Percentiles rank a stretch among this genome's conserved stretches.
Evolutionary conservation across 805 yeast genomes (phyloP).

Genomic region (Trichomonascus vanleenenianus): DNA sequence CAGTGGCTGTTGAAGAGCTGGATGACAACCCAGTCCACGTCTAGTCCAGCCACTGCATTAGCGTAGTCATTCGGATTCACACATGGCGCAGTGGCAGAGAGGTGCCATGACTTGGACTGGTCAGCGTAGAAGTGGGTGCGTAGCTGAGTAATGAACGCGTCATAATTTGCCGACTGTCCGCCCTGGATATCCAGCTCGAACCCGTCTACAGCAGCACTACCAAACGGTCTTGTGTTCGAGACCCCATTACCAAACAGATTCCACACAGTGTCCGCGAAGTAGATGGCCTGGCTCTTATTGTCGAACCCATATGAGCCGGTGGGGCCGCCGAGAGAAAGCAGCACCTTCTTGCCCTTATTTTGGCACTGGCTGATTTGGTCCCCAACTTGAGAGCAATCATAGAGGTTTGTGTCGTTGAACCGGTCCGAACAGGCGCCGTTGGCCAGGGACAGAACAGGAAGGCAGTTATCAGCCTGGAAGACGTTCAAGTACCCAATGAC

Average conservation of each 20-base stretch:
- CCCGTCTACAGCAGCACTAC: constrained; percentile 55
- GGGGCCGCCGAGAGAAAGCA: constrained; percentile 57
- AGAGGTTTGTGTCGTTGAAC: constrained; percentile 7
- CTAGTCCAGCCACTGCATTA: constrained; percentile 34
- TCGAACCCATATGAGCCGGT: constrained; percentile 45
- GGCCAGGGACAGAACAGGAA: neutral
- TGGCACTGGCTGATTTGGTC: constrained; percentile 69
- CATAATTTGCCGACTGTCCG: constrained; percentile 40
- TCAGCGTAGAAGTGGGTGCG: constrained; percentile 19
- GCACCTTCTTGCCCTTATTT: constrained; percentile 56
- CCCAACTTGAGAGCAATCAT: constrained; percentile 39
- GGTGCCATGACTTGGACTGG: constrained; percentile 36
- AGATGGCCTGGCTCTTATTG: constrained; percentile 39
- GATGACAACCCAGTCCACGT: constrained; percentile 52
- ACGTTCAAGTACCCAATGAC: constrained; percentile 59
- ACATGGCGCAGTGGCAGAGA: constrained; percentile 66
- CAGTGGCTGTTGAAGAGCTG: constrained; percentile 61
- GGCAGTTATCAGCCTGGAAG: constrained; percentile 39
- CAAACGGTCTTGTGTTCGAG: constrained; percentile 35
- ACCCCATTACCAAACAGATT: constrained; percentile 41
- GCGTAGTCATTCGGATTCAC: constrained; percentile 49
- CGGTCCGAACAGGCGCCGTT: constrained; percentile 40
- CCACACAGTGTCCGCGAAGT: constrained; percentile 38
- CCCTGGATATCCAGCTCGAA: constrained; percentile 58
- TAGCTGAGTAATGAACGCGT: constrained; percentile 35